A percentile compares a stretch with the other conserved stretches of the same genome.
These are phyloP conservation scores for Musa beccarii DNA, from an alignment of 176 grass and related monocot genomes.

Conservation along the genomic window DNA sequence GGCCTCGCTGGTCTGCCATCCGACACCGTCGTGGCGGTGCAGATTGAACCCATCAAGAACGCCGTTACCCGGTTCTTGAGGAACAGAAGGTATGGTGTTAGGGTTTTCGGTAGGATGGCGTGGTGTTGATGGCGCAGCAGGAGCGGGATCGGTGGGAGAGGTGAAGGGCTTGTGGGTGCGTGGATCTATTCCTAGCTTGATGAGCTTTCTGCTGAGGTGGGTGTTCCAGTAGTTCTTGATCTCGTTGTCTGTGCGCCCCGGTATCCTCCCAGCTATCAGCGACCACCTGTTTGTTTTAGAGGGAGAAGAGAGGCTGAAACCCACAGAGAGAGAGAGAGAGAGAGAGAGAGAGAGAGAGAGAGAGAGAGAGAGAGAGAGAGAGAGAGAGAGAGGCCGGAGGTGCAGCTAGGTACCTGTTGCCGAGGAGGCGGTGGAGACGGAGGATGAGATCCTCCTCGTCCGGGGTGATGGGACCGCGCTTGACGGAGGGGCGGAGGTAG, in stretches of 20 bases:
- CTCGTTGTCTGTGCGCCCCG: constrained; percentile 7
- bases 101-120: neutral
- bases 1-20: too few species aligned
- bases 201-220: constrained; percentile 5
- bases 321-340: neutral
- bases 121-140: neutral
- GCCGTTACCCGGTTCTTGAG: neutral
- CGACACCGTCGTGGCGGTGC: neutral
- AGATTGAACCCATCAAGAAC: too few species aligned
- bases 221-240: constrained; percentile 15
- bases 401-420: constrained; percentile 28
- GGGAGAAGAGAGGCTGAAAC: neutral
- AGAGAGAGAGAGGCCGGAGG: neutral
- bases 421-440: constrained; percentile 84
- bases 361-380: neutral
- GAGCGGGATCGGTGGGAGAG: neutral
- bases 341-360: neutral
- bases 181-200: constrained; percentile 6
- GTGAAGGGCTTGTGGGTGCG: constrained; percentile 2
- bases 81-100: neutral
- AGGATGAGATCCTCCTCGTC: constrained; percentile 92
- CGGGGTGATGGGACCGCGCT: constrained; percentile 57
- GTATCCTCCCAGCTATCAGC: constrained; percentile 3
- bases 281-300: neutral
- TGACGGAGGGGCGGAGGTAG: constrained; percentile 71